phyloP scores from a whole-genome alignment of 1,139 yeast genomes.

The Geotrichum cucujoidarum region DNA sequence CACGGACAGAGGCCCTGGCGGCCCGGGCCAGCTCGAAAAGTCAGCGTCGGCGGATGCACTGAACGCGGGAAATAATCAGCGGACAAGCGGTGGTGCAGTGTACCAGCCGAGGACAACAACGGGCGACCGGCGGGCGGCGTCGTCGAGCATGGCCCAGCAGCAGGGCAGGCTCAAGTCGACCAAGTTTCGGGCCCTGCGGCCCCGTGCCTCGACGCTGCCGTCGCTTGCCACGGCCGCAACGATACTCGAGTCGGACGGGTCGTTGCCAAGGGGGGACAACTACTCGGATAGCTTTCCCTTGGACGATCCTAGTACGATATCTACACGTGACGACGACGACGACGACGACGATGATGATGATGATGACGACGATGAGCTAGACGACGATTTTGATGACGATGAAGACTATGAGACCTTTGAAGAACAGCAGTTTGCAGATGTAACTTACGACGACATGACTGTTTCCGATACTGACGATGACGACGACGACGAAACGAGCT shows the following conservation, averaged over 20 bases:
- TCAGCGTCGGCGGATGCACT: not conserved
- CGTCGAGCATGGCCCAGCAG: not conserved
- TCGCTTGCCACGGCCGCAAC: not conserved
- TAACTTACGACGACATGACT: conserved; percentile 18
- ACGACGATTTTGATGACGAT: conserved; percentile 17
- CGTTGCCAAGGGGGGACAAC: conserved; percentile 8
- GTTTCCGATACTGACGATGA: conserved; percentile 22
- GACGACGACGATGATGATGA: conserved; percentile 21
- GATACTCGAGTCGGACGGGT: conserved; percentile 2
- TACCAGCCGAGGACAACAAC: too few relatives aligned
- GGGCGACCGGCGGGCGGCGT: not conserved
- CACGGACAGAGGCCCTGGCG: not conserved
- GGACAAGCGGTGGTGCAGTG: too few relatives aligned
- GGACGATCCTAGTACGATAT: conserved; percentile 14
- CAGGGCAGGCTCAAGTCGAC: conserved; percentile 1
- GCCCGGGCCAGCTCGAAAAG: not conserved
- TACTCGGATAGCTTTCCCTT: conserved; percentile 8
- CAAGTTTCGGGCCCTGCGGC: conserved; percentile 6
- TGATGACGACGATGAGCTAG: conserved; percentile 22
- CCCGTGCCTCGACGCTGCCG: conserved; percentile 7
- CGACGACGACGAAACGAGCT: conserved; percentile 9
- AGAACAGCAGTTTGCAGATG: conserved; percentile 21
- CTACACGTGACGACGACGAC: conserved; percentile 16
- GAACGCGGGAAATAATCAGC: not conserved
- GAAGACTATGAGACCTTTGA: conserved; percentile 17